A percentile compares a stretch with the other conserved stretches of the same genome.
These are phyloP conservation scores for Linaria vulgaris DNA, from an alignment of 257 asterid species.

Conservation along the genomic window DNA sequence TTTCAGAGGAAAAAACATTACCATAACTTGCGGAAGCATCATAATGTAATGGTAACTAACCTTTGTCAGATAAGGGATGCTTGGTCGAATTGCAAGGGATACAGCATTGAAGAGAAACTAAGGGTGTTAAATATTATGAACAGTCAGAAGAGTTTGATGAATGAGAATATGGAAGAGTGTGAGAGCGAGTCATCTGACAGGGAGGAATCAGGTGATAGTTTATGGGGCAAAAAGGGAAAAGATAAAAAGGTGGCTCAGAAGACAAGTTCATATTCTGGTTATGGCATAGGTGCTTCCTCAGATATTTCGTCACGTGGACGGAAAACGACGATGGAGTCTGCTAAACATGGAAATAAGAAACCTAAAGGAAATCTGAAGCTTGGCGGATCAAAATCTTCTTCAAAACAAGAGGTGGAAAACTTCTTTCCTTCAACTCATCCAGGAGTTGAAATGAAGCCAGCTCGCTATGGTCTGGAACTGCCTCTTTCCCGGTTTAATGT, in stretches of 20 bases:
- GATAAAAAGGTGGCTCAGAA: constrained; percentile 61
- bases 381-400: constrained; percentile 49
- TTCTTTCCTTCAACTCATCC: constrained; percentile 44
- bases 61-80: constrained; percentile 94
- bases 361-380: constrained; percentile 63
- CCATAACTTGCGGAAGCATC: constrained; percentile 77
- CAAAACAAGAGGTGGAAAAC: constrained; percentile 47
- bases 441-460: constrained; percentile 48
- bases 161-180: constrained; percentile 87
- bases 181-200: constrained; percentile 77
- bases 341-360: constrained; percentile 58
- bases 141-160: constrained; percentile 90
- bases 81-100: constrained; percentile 81
- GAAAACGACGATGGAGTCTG: constrained; percentile 41
- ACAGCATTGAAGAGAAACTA: constrained; percentile 95
- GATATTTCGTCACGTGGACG: constrained; percentile 51
- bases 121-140: constrained; percentile 84
- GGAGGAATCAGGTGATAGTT: constrained; percentile 71
- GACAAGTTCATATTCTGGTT: constrained; percentile 45
- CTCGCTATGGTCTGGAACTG: constrained; percentile 38
- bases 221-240: constrained; percentile 72
- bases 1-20: constrained; percentile 78
- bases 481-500: constrained; percentile 46
- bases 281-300: constrained; percentile 38
- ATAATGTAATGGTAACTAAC: constrained; percentile 69